Conservation (phyloP, 2,329 filamentous ascomycete species). For the Xylariaceae sp. region DNA sequence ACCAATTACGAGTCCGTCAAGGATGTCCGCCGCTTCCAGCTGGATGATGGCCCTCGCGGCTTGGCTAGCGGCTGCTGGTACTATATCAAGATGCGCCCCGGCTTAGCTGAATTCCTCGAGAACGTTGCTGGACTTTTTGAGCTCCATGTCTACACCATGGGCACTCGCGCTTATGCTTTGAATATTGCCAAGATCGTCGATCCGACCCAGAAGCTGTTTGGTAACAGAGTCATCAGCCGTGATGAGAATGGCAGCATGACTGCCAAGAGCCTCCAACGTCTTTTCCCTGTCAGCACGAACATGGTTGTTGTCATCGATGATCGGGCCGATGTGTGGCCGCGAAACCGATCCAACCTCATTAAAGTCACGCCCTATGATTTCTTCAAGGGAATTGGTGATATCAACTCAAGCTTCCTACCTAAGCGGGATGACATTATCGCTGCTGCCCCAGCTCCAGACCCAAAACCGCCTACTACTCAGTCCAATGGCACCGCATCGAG, state of each 20-base stretch:
- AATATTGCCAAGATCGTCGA: constrained; percentile 92
- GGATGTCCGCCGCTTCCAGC: constrained; percentile 83
- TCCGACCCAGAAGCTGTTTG: constrained; percentile 84
- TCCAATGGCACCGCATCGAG: constrained; percentile 6
- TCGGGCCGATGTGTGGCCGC: constrained; percentile 89
- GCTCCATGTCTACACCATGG: constrained; percentile 98
- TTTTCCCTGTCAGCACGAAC: constrained; percentile 95
- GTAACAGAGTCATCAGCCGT: constrained; percentile 90
- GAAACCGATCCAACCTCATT: constrained; percentile 87
- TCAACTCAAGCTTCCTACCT: constrained; percentile 95
- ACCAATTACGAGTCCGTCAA: constrained; percentile 90
- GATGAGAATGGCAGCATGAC: constrained; percentile 95
- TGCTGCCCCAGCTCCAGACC: constrained; percentile 18
- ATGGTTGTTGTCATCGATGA: constrained; percentile 99
- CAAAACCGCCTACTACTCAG: constrained; percentile 20
- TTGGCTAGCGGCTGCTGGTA: constrained; percentile 78
- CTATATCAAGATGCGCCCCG: constrained; percentile 96
- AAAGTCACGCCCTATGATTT: constrained; percentile 96
- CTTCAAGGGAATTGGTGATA: constrained; percentile 96
- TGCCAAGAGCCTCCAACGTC: constrained; percentile 81
- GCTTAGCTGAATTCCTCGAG: constrained; percentile 75
- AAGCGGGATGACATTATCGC: constrained; percentile 62
- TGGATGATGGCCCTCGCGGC: constrained; percentile 79
- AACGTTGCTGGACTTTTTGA: constrained; percentile 63
- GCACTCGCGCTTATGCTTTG: constrained; percentile 91